phyloP scores from a whole-genome alignment of 208 protist genomes.

The Leishmania tropica region DNA sequence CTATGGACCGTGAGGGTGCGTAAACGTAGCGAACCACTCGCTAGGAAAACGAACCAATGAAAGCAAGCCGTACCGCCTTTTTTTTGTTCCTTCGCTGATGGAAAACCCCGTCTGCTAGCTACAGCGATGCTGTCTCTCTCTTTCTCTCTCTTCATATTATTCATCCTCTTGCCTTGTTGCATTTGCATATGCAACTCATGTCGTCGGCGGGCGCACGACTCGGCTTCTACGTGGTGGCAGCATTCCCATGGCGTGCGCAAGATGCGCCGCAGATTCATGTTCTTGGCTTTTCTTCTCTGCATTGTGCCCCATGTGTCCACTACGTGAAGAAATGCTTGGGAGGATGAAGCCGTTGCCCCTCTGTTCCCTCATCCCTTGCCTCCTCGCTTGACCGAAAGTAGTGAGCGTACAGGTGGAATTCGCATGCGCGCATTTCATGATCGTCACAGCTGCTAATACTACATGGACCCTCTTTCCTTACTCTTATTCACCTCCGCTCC shows the following conservation, averaged over 20 bases:
- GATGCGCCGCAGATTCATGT: not conserved
- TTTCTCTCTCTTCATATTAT: not conserved
- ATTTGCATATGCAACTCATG: not conserved
- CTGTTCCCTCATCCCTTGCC: not conserved
- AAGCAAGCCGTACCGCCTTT: not conserved
- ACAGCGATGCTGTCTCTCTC: not conserved
- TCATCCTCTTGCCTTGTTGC: not conserved
- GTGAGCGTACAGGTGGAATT: not conserved
- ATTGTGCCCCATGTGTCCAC: not conserved
- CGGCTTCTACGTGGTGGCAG: not conserved
- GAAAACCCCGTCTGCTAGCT: not conserved
- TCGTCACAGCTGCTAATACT: not conserved
- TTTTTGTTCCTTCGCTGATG: not conserved
- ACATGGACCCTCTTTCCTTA: not conserved
- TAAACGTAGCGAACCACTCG: not conserved
- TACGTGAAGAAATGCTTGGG: not conserved
- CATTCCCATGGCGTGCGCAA: no score
- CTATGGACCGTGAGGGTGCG: conserved; percentile 4
- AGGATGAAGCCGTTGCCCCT: not conserved
- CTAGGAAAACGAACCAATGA: not conserved
- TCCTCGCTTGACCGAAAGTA: not conserved
- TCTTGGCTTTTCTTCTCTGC: not conserved
- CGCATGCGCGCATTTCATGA: not conserved
- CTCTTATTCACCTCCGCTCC: not conserved
- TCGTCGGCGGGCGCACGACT: not conserved